Base-by-base conservation (phyloP, 208 protist genomes). In the Crithidia mellificae region DNA sequence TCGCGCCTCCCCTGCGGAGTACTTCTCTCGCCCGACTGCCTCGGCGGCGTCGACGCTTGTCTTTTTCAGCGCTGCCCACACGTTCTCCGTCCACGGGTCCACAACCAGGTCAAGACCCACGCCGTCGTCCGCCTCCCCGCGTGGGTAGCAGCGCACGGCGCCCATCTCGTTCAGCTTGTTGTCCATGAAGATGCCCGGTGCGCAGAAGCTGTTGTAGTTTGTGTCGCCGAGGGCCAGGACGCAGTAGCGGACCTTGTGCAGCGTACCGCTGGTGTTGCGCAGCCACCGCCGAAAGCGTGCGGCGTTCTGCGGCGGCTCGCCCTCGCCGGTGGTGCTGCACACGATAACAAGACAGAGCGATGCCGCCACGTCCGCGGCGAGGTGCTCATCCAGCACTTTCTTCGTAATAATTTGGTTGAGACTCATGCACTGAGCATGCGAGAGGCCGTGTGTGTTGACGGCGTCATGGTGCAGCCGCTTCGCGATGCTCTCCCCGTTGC, bases 161-260 rank as follows among this genome's bases (percentile, higher is more conserved):
- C 85, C 83, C 52, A 81, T 61, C 32, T 83, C 85, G 6, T 32
- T 43, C 25, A 94, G 67, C 43, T 83, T 81, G 20, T 62, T 69
- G 55, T 94, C 86, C 32, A 94, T 72, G 29, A 70, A 78, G 19
- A 69, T 80, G n/a, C 80, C 86, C 0, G 83, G 82, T 2, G 72
- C 68, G 53, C 84, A 90, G 73, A 92, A 94, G 58, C 67, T 83
- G 62, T 81, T 82, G 87, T 94, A 94, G 72, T 92, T 92, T 9
- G 72, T 88, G 59, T 94, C 88, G 11, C 88, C 88, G 8, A 94
- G 56, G 0, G 81, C 85, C 1, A 94, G 64, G n/a, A 94, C 66
- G 24, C 72, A 72, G 75, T 82, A 92, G 22, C 69, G 71, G 6
- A 85, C 29, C 3, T 66, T 56, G 24, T 77, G 30, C 25, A 93